phyloP scores from a whole-genome alignment of 2,329 filamentous ascomycete species.

The Apiospora rasikravindrae region DNA sequence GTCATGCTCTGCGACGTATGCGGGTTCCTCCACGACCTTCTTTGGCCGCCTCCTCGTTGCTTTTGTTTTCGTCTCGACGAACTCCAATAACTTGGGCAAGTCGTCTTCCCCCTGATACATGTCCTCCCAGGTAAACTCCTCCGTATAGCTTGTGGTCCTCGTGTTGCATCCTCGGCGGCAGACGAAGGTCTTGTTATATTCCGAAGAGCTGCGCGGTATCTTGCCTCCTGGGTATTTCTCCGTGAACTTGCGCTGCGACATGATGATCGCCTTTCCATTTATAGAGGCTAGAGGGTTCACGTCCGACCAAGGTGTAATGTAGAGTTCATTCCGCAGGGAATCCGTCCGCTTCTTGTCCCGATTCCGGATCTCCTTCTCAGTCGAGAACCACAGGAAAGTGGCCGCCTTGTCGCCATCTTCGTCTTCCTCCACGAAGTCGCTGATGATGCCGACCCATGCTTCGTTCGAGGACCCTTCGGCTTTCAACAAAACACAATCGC shows the following conservation, averaged over 20 bases:
- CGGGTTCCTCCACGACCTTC: background rate
- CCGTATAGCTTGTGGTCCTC: constrained; percentile 86
- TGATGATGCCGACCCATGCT: constrained; percentile 90
- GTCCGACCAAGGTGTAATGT: constrained; percentile 87
- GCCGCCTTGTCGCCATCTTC: constrained; percentile 79
- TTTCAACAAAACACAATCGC: constrained; percentile 86
- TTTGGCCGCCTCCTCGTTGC: constrained; percentile 60
- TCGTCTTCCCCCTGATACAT: constrained; percentile 73
- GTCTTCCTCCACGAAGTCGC: constrained; percentile 77
- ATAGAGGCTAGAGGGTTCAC: constrained; percentile 86
- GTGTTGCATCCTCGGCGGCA: constrained; percentile 91
- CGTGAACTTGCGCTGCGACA: constrained; percentile 74
- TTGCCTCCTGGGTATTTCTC: constrained; percentile 75
- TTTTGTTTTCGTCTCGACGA: constrained; percentile 76
- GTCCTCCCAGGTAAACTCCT: constrained; percentile 92
- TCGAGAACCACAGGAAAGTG: constrained; percentile 95
- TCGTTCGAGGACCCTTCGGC: constrained; percentile 79
- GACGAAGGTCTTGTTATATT: constrained; percentile 85
- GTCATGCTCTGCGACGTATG: constrained; percentile 35
- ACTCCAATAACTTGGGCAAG: constrained; percentile 67
- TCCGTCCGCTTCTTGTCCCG: constrained; percentile 83
- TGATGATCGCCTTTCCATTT: constrained; percentile 83
- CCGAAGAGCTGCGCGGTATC: constrained; percentile 72
- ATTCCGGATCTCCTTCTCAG: constrained; percentile 86
- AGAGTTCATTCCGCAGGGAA: constrained; percentile 84